Percentiles rank a stretch among this genome's conserved stretches.
Evolutionary conservation across 2,329 filamentous ascomycete species (phyloP).

Genomic region (Escovopsis weberi): DNA sequence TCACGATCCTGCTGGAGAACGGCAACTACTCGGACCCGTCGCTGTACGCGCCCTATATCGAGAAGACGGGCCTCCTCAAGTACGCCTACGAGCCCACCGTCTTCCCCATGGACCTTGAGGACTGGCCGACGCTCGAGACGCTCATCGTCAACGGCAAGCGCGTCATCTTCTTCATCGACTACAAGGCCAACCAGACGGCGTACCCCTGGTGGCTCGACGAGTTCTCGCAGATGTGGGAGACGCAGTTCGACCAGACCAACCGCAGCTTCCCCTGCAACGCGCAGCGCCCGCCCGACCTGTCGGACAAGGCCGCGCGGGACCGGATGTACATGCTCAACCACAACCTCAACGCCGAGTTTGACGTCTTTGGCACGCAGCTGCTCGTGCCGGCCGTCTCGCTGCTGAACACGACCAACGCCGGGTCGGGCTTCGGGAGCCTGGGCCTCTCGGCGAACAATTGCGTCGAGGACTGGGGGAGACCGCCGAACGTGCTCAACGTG

Average conservation of each 20-base stretch:
- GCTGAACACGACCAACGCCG: slow-evolving; percentile 59
- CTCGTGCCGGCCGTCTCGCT: slow-evolving; percentile 58
- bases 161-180: slow-evolving; percentile 72
- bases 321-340: slow-evolving; percentile 78
- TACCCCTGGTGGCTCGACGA: slow-evolving; percentile 79
- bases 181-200: slow-evolving; percentile 61
- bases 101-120: slow-evolving; percentile 52
- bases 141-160: slow-evolving; percentile 60
- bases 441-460: slow-evolving; percentile 52
- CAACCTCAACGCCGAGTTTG: slow-evolving; percentile 71
- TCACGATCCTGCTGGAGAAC: slow-evolving; percentile 78
- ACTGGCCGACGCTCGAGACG: slow-evolving; percentile 72
- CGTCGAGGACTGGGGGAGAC: slow-evolving; percentile 42
- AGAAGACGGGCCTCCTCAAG: slow-evolving; percentile 54
- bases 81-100: slow-evolving; percentile 62
- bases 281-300: slow-evolving; percentile 59
- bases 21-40: slow-evolving; percentile 52
- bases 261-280: slow-evolving; percentile 60
- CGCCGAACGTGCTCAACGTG: slow-evolving; percentile 68
- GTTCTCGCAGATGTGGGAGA: slow-evolving; percentile 84
- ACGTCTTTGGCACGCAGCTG: slow-evolving; percentile 46
- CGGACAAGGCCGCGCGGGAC: slow-evolving; percentile 35
- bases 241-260: slow-evolving; percentile 60
- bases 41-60: slow-evolving; percentile 54
- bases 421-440: slow-evolving; percentile 49